phyloP scores from a whole-genome alignment of 257 asterid species.

The Rhazya stricta region DNA sequence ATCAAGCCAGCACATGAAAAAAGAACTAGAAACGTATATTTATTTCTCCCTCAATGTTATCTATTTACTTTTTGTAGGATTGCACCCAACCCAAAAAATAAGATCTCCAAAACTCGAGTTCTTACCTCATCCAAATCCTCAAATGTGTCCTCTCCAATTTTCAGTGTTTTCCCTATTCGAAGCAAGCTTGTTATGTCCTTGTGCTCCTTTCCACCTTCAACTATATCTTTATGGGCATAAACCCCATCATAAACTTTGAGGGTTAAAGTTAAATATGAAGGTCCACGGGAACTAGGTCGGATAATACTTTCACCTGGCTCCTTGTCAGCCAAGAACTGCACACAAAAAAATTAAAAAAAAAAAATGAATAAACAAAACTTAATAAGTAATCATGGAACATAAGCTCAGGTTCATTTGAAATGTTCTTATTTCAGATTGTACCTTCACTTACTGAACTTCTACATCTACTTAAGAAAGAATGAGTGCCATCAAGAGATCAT shows the following conservation, averaged over 20 bases:
- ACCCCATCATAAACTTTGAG: conserved; percentile 74
- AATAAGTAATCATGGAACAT: neutral
- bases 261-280: conserved; percentile 70
- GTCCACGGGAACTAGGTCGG: conserved; percentile 94
- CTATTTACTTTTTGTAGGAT: neutral
- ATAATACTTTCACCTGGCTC: conserved; percentile 86
- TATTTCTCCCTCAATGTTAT: neutral
- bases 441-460: neutral
- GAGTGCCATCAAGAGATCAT: neutral
- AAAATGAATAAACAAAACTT: neutral
- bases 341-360: neutral
- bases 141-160: conserved; percentile 94
- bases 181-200: conserved; percentile 92
- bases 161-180: conserved; percentile 82
- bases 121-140: conserved; percentile 97
- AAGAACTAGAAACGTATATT: neutral
- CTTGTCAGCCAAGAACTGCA: conserved; percentile 73
- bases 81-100: too few species aligned
- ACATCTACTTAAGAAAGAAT: neutral
- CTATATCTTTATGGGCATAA: conserved; percentile 84
- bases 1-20: neutral
- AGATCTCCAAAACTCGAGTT: neutral
- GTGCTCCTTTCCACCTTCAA: conserved; percentile 88
- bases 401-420: neutral
- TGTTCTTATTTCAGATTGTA: neutral